Conservation (phyloP, 768 basidiomycete genomes). For the Collybia sordida region DNA sequence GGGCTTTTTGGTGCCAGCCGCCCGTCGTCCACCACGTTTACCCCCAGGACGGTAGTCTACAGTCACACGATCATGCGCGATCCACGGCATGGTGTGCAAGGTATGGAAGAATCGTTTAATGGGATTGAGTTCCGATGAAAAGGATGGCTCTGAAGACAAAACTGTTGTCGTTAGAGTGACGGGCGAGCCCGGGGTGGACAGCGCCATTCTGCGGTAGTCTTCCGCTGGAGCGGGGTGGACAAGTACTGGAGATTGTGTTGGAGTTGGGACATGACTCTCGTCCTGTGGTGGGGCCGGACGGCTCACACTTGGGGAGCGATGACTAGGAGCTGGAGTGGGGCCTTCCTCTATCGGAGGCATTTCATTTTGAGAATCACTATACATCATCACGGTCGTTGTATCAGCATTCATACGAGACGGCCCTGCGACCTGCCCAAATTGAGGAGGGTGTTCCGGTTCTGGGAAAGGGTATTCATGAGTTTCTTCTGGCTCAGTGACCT, state of each 20-base stretch:
- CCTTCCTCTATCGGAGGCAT: slow-evolving; percentile 3
- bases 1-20: slow-evolving; percentile 21
- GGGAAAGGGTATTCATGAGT: slow-evolving; percentile 21
- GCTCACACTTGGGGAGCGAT: slow-evolving; percentile 6
- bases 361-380: slow-evolving; percentile 14
- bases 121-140: slow-evolving; percentile 34
- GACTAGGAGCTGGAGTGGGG: slow-evolving; percentile 4
- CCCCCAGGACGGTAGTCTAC: slow-evolving; percentile 42
- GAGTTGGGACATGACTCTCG: slow-evolving; percentile 7
- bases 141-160: slow-evolving; percentile 33
- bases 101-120: slow-evolving; percentile 40
- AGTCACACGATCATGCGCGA: slow-evolving; percentile 42
- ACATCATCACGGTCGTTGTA: slow-evolving; percentile 13
- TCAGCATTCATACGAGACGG: slow-evolving; percentile 7
- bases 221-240: slow-evolving; percentile 29
- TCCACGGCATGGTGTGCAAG: slow-evolving; percentile 47
- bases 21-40: slow-evolving; percentile 12
- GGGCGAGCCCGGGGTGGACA: slow-evolving; percentile 20
- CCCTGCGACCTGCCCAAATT: slow-evolving; percentile 9
- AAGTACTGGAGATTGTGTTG: slow-evolving; percentile 26
- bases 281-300: slow-evolving; percentile 6
- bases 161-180: slow-evolving; percentile 20
- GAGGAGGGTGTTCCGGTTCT: slow-evolving; percentile 14
- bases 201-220: slow-evolving; percentile 39
- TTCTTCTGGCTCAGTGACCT: slow-evolving; percentile 23